Evolutionary conservation across 2,329 filamentous ascomycete genomes (phyloP).

Genomic region (Fonsecaea multimorphosa): DNA sequence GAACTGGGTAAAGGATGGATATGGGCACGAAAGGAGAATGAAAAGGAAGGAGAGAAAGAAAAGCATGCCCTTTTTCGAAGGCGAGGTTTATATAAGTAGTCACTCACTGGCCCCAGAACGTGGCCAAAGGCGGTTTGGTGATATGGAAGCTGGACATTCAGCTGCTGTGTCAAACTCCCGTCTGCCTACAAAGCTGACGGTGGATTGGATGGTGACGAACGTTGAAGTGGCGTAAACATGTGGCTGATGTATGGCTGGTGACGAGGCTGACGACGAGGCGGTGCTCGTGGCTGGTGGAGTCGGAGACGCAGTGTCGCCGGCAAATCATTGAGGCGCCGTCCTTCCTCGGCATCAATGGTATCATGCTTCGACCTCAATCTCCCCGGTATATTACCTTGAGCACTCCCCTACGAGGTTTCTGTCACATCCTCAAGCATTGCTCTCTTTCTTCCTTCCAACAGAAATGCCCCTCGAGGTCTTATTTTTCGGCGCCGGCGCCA

Average conservation of each 20-base stretch:
- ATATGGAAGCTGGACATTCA: constrained; percentile 15
- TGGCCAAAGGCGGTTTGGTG: background rate
- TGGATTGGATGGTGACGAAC: background rate
- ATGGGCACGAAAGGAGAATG: constrained; percentile 41
- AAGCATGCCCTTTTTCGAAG: constrained; percentile 4
- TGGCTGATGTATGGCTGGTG: constrained; percentile 3
- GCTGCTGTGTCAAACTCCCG: constrained; percentile 25
- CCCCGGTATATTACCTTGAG: background rate
- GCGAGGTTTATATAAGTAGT: background rate
- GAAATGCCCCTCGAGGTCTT: constrained; percentile 36
- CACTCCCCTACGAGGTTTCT: background rate
- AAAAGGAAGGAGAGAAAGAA: constrained; percentile 16
- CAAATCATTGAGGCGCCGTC: constrained; percentile 15
- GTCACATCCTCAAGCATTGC: background rate
- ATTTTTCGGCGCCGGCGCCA: constrained; percentile 41
- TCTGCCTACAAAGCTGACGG: constrained; percentile 23
- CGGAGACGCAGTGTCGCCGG: background rate
- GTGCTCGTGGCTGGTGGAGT: constrained; percentile 1
- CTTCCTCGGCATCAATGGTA: constrained; percentile 9
- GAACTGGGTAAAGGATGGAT: constrained; percentile 37
- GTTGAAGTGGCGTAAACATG: background rate
- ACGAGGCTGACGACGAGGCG: background rate
- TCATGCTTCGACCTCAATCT: background rate
- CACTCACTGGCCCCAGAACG: background rate
- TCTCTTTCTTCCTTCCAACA: background rate